Percentiles rank a stretch among this genome's conserved stretches.
These are phyloP conservation scores for Asterella californica DNA, from an alignment of 225 moss, liverwort and hornwort species.

Conservation along the genomic window DNA sequence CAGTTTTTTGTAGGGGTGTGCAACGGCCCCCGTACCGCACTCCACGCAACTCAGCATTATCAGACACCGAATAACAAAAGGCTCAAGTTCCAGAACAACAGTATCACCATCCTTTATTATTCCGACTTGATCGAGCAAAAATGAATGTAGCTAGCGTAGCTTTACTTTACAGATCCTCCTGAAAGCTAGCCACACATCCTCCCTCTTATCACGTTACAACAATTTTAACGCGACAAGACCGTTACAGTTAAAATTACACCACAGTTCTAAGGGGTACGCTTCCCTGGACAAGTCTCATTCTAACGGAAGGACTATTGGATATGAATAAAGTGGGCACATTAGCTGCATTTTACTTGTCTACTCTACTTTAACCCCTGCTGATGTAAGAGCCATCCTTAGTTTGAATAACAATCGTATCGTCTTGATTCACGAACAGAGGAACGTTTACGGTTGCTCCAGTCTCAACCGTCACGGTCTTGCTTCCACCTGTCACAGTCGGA, in stretches of 20 bases:
- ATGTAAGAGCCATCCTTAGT: slow-evolving; percentile 82
- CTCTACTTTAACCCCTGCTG: slow-evolving; percentile 47
- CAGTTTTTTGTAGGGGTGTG: too few relatives aligned
- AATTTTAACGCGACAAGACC: not conserved
- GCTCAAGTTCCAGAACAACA: not conserved
- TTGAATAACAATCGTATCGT: slow-evolving; percentile 72
- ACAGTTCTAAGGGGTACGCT: not conserved
- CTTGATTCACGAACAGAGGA: slow-evolving; percentile 80
- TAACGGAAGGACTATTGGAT: not conserved
- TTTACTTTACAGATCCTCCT: slow-evolving; percentile 6
- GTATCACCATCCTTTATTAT: not conserved
- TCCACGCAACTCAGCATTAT: not conserved
- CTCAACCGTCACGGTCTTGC: slow-evolving; percentile 79
- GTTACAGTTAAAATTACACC: slow-evolving; percentile 2
- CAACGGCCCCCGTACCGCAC: too few relatives aligned
- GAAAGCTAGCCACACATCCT: slow-evolving; percentile 6
- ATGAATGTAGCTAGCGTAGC: not conserved
- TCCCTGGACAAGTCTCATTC: not conserved
- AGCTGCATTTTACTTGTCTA: not conserved
- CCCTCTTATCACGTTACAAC: not conserved
- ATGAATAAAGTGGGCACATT: not conserved
- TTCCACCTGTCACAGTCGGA: slow-evolving; percentile 52
- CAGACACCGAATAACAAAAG: not conserved
- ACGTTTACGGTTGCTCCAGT: slow-evolving; percentile 77
- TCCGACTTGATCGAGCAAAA: slow-evolving; percentile 8